Conservation (phyloP, 176 grass and related monocot genomes). For the Metroxylon sagu region DNA sequence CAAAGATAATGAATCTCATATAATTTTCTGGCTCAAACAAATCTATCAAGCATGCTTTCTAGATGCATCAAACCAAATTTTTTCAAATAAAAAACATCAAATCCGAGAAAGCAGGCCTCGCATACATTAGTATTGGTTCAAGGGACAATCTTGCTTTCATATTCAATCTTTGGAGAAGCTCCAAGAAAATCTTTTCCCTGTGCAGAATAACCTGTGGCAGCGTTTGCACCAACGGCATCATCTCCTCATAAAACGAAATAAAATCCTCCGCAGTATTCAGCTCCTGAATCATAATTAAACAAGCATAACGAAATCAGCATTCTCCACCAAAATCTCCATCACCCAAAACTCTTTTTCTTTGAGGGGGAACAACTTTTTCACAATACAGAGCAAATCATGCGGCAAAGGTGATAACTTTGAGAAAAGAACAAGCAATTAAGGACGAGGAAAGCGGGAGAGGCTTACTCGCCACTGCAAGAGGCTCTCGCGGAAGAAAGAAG, state of each 20-base stretch:
- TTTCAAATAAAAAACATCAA: neutral
- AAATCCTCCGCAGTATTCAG: slow-evolving; percentile 83
- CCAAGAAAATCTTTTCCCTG: slow-evolving; percentile 59
- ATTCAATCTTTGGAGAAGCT: slow-evolving; percentile 60
- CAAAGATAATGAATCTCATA: no score
- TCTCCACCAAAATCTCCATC: no score
- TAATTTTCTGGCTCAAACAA: no score
- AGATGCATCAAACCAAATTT: no score
- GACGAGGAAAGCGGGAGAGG: neutral
- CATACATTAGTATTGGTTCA: slow-evolving; percentile 85
- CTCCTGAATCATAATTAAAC: slow-evolving; percentile 41
- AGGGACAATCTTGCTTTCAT: slow-evolving; percentile 66
- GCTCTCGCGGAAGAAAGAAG: slow-evolving; percentile 74
- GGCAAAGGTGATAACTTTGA: neutral
- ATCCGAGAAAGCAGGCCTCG: slow-evolving; percentile 1
- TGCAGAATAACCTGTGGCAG: slow-evolving; percentile 88
- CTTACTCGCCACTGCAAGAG: slow-evolving; percentile 70
- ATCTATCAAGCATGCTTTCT: no score
- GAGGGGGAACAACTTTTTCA: no score
- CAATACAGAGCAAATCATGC: no score
- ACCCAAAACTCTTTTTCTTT: no score
- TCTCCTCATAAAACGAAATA: slow-evolving; percentile 78
- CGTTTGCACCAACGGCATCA: slow-evolving; percentile 78
- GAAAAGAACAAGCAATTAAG: slow-evolving; percentile 4
- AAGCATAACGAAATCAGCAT: slow-evolving; percentile 16